A percentile compares a stretch with the other conserved stretches of the same genome.
Conservation (phyloP, 2,329 filamentous ascomycete species). For the Pyrenochaeta sp. region DNA sequence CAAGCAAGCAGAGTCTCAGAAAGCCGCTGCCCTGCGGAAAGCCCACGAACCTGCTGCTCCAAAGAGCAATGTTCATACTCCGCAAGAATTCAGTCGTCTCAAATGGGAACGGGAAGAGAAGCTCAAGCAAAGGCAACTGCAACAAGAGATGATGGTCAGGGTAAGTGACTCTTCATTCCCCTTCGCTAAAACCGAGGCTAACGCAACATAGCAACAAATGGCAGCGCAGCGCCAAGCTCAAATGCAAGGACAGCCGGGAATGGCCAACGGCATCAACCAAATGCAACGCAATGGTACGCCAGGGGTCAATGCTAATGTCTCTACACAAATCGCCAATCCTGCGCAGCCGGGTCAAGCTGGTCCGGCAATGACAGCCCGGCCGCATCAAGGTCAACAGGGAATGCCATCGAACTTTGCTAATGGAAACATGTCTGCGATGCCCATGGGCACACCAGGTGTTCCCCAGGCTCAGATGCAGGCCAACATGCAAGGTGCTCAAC, state of each 20-base stretch:
- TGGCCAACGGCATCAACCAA: constrained; percentile 48
- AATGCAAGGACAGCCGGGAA: constrained; percentile 48
- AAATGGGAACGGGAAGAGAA: constrained; percentile 86
- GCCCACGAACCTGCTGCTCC: constrained; percentile 72
- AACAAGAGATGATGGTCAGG: constrained; percentile 61
- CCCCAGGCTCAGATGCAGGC: constrained; percentile 75
- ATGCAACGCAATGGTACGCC: constrained; percentile 52
- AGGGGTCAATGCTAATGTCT: constrained; percentile 40
- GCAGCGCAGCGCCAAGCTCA: constrained; percentile 46
- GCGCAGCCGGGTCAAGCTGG: constrained; percentile 40
- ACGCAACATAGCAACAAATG: constrained; percentile 42
- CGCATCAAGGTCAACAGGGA: constrained; percentile 49
- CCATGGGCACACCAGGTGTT: constrained; percentile 64
- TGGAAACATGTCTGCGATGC: constrained; percentile 59
- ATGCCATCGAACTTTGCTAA: constrained; percentile 58
- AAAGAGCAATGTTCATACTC: constrained; percentile 71
- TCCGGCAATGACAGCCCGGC: constrained; percentile 42
- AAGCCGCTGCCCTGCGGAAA: constrained; percentile 81
- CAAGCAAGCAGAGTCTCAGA: constrained; percentile 80
- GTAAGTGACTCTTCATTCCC: constrained; percentile 44
- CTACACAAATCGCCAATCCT: constrained; percentile 39
- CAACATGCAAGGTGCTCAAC: constrained; percentile 63
- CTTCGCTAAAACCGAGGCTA: constrained; percentile 8
- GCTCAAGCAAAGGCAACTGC: constrained; percentile 61
- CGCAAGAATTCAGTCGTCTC: constrained; percentile 87